These are phyloP conservation scores for Kokia cookei DNA, from an alignment of 441 rosid species.

Conservation along the genomic window DNA sequence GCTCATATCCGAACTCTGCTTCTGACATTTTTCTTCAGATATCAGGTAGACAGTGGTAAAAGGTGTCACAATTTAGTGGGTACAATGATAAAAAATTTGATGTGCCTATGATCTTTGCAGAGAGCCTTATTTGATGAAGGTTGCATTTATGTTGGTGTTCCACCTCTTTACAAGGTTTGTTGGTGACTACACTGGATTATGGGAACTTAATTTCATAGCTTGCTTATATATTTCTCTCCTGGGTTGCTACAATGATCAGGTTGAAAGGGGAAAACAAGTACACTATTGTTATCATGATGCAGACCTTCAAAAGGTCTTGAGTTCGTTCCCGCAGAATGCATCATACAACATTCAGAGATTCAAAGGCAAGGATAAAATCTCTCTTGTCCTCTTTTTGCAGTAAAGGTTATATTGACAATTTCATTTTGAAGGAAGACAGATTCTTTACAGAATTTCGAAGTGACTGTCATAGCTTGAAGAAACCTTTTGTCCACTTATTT, in stretches of 20 bases:
- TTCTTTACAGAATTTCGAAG: neutral
- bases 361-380: conserved; percentile 49
- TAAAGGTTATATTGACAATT: neutral
- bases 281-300: conserved; percentile 68
- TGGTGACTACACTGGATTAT: conserved; percentile 3
- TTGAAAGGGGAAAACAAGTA: conserved; percentile 80
- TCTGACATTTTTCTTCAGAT: conserved; percentile 88
- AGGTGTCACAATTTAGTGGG: neutral
- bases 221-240: conserved; percentile 3
- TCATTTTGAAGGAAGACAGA: neutral
- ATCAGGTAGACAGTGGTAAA: conserved; percentile 55
- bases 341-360: conserved; percentile 85
- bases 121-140: conserved; percentile 86
- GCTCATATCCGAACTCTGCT: conserved; percentile 95
- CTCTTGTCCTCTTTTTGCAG: neutral
- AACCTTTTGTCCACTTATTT: neutral
- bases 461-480: neutral
- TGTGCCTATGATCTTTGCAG: conserved; percentile 33
- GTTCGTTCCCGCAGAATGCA: conserved; percentile 64
- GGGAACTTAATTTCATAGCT: conserved; percentile 4
- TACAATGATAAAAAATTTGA: conserved; percentile 6
- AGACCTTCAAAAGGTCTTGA: conserved; percentile 48
- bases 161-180: conserved; percentile 90
- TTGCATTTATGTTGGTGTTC: conserved; percentile 92
- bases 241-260: conserved; percentile 32